phyloP scores from a whole-genome alignment of 768 basidiomycete genomes.

The Suillus plorans region DNA sequence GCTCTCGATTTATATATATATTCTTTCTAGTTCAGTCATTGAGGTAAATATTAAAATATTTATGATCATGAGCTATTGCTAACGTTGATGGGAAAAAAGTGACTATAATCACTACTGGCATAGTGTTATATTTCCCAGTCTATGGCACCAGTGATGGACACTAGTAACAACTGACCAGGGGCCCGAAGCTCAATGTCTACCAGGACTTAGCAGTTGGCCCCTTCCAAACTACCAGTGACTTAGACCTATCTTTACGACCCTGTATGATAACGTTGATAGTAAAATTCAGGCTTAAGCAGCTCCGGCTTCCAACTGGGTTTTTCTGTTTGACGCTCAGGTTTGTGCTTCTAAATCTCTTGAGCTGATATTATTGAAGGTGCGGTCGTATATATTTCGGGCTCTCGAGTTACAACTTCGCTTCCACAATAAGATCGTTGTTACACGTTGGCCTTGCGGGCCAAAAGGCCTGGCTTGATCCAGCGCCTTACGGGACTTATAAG shows the following conservation, averaged over 20 bases:
- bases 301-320: too few species aligned
- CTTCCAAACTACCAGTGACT: not conserved
- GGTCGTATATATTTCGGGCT: not conserved
- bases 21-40: not conserved
- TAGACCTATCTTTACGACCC: not conserved
- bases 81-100: not conserved
- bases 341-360: not conserved
- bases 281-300: not conserved
- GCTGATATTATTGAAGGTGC: not conserved
- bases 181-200: not conserved
- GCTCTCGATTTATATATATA: not conserved
- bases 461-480: not conserved
- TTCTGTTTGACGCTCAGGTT: not conserved
- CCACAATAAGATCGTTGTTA: not conserved
- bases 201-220: not conserved
- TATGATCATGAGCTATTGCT: not conserved
- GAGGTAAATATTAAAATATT: not conserved
- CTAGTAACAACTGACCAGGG: not conserved
- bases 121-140: not conserved
- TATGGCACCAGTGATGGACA: not conserved
- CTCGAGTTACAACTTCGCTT: not conserved
- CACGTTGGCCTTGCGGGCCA: not conserved
- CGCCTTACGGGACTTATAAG: not conserved
- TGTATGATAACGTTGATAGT: not conserved
- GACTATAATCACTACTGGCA: not conserved